Evolutionary conservation across 176 grass and related monocot genomes (phyloP).

Genomic region (Echinochloa phyllopogon): DNA sequence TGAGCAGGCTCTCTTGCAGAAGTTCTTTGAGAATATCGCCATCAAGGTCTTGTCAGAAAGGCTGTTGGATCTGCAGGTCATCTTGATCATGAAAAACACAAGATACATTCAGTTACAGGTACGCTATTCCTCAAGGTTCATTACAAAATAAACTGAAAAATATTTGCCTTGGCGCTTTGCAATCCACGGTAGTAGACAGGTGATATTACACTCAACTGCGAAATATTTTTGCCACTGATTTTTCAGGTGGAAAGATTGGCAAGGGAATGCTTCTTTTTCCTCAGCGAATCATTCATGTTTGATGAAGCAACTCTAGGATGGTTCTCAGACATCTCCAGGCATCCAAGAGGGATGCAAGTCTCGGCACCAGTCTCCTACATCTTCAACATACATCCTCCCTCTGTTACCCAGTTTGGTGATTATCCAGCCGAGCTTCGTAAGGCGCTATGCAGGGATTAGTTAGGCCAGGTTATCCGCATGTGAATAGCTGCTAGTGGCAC

Average conservation of each 20-base stretch:
- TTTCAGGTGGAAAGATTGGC: constrained; percentile 82
- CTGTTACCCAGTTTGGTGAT: constrained; percentile 48
- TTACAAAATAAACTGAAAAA: not conserved
- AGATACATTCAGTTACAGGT: constrained; percentile 77
- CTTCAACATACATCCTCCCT: constrained; percentile 70
- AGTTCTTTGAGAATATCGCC: constrained; percentile 70
- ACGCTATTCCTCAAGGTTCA: constrained; percentile 11
- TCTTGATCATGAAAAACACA: constrained; percentile 85
- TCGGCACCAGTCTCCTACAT: constrained; percentile 70
- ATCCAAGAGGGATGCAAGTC: constrained; percentile 61
- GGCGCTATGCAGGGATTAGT: constrained; percentile 35
- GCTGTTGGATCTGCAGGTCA: constrained; percentile 57
- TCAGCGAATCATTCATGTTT: constrained; percentile 71
- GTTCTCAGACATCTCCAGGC: constrained; percentile 51
- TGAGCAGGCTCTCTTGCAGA: constrained; percentile 53
- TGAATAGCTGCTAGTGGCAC: constrained; percentile 26
- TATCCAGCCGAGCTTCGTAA: constrained; percentile 36
- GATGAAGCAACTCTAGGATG: constrained; percentile 74
- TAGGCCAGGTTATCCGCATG: not conserved
- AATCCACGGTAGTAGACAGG: not conserved
- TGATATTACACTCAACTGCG: not conserved
- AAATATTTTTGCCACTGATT: not conserved
- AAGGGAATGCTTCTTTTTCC: constrained; percentile 77
- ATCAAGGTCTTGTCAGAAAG: constrained; percentile 67
- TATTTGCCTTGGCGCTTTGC: not conserved